These are phyloP conservation scores for Mortierella polycephala DNA, from an alignment of 371 early-diverging fungal species.

Conservation along the genomic window DNA sequence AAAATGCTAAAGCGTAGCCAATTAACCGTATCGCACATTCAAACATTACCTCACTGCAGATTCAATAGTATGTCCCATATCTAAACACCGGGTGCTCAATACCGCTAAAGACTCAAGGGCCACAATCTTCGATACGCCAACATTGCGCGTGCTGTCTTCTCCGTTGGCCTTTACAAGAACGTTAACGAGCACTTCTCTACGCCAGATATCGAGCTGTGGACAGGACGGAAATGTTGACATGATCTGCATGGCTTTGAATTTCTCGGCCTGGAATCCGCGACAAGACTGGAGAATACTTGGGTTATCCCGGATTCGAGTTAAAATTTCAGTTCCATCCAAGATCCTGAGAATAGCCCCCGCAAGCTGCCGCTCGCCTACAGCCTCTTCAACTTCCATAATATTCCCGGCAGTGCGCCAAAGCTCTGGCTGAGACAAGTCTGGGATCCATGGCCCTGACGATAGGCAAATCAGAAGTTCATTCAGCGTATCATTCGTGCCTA, in stretches of 20 bases:
- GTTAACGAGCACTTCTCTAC: slow-evolving; percentile 15
- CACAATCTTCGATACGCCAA: not conserved
- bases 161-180: slow-evolving; percentile 6
- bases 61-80: slow-evolving; percentile 2
- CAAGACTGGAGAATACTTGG: slow-evolving; percentile 28
- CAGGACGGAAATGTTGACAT: slow-evolving; percentile 29
- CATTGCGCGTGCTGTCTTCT: not conserved
- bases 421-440: slow-evolving; percentile 16
- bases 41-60: slow-evolving; percentile 12
- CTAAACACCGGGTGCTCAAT: slow-evolving; percentile 19
- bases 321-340: slow-evolving; percentile 32
- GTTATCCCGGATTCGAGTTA: slow-evolving; percentile 21
- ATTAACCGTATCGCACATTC: not conserved
- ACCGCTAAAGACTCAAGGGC: slow-evolving; percentile 26
- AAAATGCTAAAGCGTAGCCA: not conserved
- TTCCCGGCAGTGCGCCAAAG: slow-evolving; percentile 20
- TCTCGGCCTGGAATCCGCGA: slow-evolving; percentile 17
- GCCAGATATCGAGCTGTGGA: slow-evolving; percentile 18
- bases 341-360: slow-evolving; percentile 13
- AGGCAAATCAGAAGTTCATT: slow-evolving; percentile 26
- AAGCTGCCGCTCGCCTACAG: slow-evolving; percentile 19
- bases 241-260: slow-evolving; percentile 27
- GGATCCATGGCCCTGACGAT: slow-evolving; percentile 48
- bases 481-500: slow-evolving; percentile 15
- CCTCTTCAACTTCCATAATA: slow-evolving; percentile 10